A percentile compares a stretch with the other conserved stretches of the same genome.
phyloP scores from a whole-genome alignment of 2,329 filamentous ascomycete species.

The Aureobasidium sp. region DNA sequence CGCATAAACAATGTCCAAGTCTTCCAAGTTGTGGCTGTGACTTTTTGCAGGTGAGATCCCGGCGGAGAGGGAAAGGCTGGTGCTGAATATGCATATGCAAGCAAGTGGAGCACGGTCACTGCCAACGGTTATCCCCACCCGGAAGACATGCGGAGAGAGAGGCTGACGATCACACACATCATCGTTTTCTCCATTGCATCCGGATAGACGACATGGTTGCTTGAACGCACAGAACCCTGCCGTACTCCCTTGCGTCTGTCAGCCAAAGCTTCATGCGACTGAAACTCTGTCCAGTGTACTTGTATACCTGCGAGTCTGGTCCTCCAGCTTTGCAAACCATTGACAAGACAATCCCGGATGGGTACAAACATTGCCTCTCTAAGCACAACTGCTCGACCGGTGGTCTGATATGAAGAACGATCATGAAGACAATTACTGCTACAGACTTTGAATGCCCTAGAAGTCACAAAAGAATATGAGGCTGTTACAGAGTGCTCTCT shows the following conservation, averaged over 20 bases:
- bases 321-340: not conserved
- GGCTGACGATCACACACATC: constrained; percentile 3
- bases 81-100: not conserved
- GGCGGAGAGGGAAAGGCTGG: not conserved
- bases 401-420: not conserved
- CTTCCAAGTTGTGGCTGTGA: constrained; percentile 4
- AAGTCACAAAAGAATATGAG: not conserved
- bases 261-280: not conserved
- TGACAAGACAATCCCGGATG: too few species aligned
- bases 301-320: not conserved
- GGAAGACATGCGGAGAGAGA: constrained; percentile 1
- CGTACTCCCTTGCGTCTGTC: not conserved
- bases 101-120: not conserved
- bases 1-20: constrained; percentile 1
- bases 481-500: not conserved
- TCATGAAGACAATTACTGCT: not conserved
- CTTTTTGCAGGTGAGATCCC: not conserved
- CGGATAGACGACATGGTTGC: not conserved
- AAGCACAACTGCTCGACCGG: not conserved
- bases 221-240: not conserved
- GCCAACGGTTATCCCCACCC: constrained; percentile 4
- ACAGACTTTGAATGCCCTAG: not conserved
- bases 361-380: not conserved
- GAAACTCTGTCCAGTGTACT: constrained; percentile 2
- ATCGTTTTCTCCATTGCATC: not conserved